phyloP scores from a whole-genome alignment of 441 rosid genomes.

The Pelargonium myrrhifolium region DNA sequence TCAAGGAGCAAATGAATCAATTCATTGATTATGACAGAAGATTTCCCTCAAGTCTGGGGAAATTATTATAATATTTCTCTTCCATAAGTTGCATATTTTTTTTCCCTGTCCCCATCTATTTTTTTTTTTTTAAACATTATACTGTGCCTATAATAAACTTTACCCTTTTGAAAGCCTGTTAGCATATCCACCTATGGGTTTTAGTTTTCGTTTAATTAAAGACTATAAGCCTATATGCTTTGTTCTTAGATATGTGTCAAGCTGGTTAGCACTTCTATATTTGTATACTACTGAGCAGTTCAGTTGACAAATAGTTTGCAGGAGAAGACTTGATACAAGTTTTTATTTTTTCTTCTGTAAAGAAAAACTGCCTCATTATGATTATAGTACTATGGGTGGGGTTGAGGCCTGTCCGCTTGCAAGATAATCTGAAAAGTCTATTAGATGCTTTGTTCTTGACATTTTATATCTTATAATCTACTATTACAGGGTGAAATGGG shows the following conservation, averaged over 20 bases:
- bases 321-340: neutral
- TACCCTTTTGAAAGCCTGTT: conserved; percentile 5
- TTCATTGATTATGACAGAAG: neutral
- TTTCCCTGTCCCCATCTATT: neutral
- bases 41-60: neutral
- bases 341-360: no score
- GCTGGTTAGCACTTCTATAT: neutral
- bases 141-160: neutral
- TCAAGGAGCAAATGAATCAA: neutral
- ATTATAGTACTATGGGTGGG: neutral
- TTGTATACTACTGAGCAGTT: neutral
- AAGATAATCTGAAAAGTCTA: conserved; percentile 7
- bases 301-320: conserved; percentile 7
- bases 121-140: neutral
- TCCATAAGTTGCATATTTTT: neutral
- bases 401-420: neutral
- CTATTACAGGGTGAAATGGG: conserved; percentile 81
- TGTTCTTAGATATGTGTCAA: neutral
- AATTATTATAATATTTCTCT: neutral
- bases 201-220: neutral
- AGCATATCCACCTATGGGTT: neutral
- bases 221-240: neutral
- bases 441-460: conserved; percentile 20
- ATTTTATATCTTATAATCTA: conserved; percentile 14
- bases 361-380: conserved; percentile 5